Evolutionary conservation across 495 filamentous ascomycete genomes (phyloP).

Genomic region (Talaromyces nanjingensis): DNA sequence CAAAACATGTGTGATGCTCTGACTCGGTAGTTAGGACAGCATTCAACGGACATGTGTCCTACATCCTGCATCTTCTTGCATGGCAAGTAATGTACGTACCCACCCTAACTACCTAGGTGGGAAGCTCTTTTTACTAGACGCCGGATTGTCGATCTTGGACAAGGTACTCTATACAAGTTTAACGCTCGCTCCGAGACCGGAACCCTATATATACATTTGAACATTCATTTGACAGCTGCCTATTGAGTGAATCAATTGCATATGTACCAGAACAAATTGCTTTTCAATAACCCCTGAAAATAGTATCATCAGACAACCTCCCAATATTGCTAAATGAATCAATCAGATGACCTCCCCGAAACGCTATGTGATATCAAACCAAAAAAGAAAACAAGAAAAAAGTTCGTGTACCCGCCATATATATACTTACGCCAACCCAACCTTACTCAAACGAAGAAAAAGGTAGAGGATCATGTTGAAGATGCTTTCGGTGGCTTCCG

Average conservation of each 20-base stretch:
- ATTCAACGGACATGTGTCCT: too few relatives aligned
- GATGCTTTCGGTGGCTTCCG: constrained; percentile 20
- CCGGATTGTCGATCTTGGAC: not conserved
- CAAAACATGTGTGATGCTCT: too few relatives aligned
- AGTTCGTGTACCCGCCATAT: not conserved
- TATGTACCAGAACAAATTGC: not conserved
- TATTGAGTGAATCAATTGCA: not conserved
- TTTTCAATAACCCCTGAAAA: not conserved
- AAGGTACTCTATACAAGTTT: too few relatives aligned
- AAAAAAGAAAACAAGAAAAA: not conserved
- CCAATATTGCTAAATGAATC: not conserved
- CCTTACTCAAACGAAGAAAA: not conserved
- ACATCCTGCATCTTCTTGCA: not conserved
- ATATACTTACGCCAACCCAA: not conserved
- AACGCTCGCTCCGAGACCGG: too few relatives aligned
- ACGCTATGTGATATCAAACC: not conserved
- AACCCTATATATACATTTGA: not conserved
- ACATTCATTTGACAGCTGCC: not conserved
- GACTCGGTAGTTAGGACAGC: too few relatives aligned
- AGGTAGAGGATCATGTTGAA: not conserved
- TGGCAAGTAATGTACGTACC: not conserved
- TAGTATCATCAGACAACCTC: not conserved
- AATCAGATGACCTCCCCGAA: not conserved
- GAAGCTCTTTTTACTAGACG: not conserved
- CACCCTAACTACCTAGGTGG: not conserved